phyloP scores from a whole-genome alignment of 2,329 filamentous ascomycete genomes.

The Venturiaceae sp. region DNA sequence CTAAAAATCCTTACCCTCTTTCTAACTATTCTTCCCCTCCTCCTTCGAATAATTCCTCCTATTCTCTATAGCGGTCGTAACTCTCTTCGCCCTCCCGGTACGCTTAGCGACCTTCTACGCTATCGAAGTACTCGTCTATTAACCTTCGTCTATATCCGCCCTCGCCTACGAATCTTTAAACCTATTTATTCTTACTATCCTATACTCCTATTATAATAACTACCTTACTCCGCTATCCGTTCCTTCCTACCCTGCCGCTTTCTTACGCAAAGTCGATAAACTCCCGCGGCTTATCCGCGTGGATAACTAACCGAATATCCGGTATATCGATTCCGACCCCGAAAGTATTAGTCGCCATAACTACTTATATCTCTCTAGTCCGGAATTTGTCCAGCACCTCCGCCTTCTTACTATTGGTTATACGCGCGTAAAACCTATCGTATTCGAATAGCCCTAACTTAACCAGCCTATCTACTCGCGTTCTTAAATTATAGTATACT shows the following conservation, averaged over 20 bases:
- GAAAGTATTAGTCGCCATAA: slow-evolving; percentile 12
- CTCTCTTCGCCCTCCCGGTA: background rate
- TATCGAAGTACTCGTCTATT: background rate
- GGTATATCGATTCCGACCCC: background rate
- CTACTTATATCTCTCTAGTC: slow-evolving; percentile 8
- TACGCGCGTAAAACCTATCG: background rate
- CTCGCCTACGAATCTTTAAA: background rate
- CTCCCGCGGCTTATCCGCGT: slow-evolving; percentile 7
- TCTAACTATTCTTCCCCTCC: background rate
- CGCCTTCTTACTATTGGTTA: slow-evolving; percentile 3
- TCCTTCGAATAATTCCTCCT: background rate
- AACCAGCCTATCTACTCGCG: background rate
- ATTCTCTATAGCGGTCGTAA: background rate
- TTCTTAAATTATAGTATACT: background rate
- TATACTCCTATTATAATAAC: slow-evolving; percentile 10
- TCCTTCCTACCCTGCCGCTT: slow-evolving; percentile 7
- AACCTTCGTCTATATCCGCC: background rate
- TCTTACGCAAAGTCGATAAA: slow-evolving; percentile 10
- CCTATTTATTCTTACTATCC: slow-evolving; percentile 1
- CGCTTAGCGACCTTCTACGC: background rate
- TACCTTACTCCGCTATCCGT: slow-evolving; percentile 2
- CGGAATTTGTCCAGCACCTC: background rate
- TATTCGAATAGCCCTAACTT: background rate
- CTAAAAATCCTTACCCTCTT: background rate
- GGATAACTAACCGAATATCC: slow-evolving; percentile 5